phyloP scores from a whole-genome alignment of 164 flowering plant genomes.

The Macadamia tetraphylla region DNA sequence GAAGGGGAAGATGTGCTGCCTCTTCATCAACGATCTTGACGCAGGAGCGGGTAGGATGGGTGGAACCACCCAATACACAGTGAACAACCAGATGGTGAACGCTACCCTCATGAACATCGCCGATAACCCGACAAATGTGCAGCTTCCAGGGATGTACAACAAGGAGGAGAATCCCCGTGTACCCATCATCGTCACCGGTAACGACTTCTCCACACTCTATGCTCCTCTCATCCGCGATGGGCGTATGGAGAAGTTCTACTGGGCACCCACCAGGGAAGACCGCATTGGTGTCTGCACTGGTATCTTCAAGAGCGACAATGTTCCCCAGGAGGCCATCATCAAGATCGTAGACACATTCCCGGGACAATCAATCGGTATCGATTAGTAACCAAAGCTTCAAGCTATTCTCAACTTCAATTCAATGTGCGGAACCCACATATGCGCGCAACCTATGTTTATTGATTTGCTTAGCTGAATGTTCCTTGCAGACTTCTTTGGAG shows the following conservation, averaged over 20 bases:
- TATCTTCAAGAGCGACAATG: conserved; percentile 32
- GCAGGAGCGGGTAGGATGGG: conserved; percentile 51
- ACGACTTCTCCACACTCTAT: conserved; percentile 48
- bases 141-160: conserved; percentile 53
- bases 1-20: conserved; percentile 46
- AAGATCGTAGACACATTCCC: conserved; percentile 41
- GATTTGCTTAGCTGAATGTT: too few species aligned
- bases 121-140: conserved; percentile 49
- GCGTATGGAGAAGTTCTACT: conserved; percentile 56
- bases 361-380: conserved; percentile 37
- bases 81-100: conserved; percentile 55
- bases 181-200: conserved; percentile 48
- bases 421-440: too few species aligned
- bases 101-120: conserved; percentile 59
- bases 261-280: conserved; percentile 49
- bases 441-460: too few species aligned
- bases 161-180: conserved; percentile 45
- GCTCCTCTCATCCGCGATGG: conserved; percentile 57
- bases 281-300: conserved; percentile 45
- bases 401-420: not conserved
- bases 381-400: not conserved
- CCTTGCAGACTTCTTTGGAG: conserved; percentile 45
- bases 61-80: conserved; percentile 51
- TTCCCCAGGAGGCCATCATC: conserved; percentile 26
- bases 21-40: conserved; percentile 50